phyloP scores from a whole-genome alignment of 225 moss, liverwort and hornwort genomes.

The Takakia lepidozioides region DNA sequence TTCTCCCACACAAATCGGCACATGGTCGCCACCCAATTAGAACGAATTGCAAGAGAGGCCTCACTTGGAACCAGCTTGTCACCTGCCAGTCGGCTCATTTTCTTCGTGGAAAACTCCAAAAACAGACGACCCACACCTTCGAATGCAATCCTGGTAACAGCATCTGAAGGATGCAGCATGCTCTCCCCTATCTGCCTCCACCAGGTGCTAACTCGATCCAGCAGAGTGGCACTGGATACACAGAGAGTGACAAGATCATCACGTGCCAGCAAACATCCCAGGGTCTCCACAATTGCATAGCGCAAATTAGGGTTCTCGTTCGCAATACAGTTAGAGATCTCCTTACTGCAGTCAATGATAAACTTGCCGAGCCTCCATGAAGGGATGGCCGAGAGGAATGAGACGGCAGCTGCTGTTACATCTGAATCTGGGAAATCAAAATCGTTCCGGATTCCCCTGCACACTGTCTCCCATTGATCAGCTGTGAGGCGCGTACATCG shows the following conservation, averaged over 20 bases:
- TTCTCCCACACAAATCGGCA: constrained; percentile 91
- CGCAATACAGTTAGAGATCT: constrained; percentile 63
- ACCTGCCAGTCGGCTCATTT: constrained; percentile 86
- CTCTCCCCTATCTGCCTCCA: constrained; percentile 85
- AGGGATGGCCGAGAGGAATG: constrained; percentile 89
- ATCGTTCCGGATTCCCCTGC: constrained; percentile 84
- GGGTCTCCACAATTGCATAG: constrained; percentile 85
- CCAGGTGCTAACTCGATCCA: constrained; percentile 76
- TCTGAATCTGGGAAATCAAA: constrained; percentile 91
- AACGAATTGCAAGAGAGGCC: constrained; percentile 82
- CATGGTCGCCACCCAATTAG: constrained; percentile 88
- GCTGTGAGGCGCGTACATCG: constrained; percentile 72
- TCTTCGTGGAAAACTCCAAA: constrained; percentile 81
- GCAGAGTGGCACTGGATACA: constrained; percentile 66
- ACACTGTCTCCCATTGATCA: constrained; percentile 97
- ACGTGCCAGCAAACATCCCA: constrained; percentile 82
- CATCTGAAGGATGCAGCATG: constrained; percentile 88
- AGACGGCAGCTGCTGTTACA: constrained; percentile 89
- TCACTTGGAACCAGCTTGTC: constrained; percentile 95
- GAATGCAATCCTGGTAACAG: constrained; percentile 74
- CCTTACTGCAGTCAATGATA: constrained; percentile 77
- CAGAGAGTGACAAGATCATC: constrained; percentile 93
- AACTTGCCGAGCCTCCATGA: constrained; percentile 81
- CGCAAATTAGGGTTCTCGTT: constrained; percentile 81
- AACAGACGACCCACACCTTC: constrained; percentile 89